Evolutionary conservation across 2,329 filamentous ascomycete species (phyloP).

Genomic region (Sporothrix brasiliensis): DNA sequence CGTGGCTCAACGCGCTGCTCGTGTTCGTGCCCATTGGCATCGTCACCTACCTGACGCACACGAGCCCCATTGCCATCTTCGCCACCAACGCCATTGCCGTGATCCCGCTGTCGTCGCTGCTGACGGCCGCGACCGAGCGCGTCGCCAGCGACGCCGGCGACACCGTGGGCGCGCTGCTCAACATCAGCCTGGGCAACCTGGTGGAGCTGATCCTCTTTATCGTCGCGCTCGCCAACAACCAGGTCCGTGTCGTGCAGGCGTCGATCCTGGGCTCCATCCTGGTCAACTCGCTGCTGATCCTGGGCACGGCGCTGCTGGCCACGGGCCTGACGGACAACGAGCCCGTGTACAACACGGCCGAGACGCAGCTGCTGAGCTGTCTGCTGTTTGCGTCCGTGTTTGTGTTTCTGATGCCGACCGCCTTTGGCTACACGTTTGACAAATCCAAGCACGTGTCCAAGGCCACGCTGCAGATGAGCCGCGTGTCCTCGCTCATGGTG

Average conservation of each 20-base stretch:
- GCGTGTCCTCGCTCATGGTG: constrained; percentile 57
- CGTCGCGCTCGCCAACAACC: constrained; percentile 75
- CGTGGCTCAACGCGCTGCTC: constrained; percentile 75
- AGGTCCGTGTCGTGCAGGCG: constrained; percentile 95
- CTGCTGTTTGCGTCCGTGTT: constrained; percentile 67
- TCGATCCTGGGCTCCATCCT: constrained; percentile 96
- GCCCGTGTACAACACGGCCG: constrained; percentile 81
- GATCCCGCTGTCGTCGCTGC: constrained; percentile 70
- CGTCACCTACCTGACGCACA: constrained; percentile 55
- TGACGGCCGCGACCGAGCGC: constrained; percentile 70
- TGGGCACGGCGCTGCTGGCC: constrained; percentile 78
- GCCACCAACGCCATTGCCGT: constrained; percentile 75
- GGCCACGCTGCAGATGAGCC: constrained; percentile 34
- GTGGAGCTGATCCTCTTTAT: constrained; percentile 75
- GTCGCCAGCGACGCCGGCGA: constrained; percentile 19
- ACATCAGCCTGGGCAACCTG: constrained; percentile 69
- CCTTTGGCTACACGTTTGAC: constrained; percentile 30
- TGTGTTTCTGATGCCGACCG: constrained; percentile 34
- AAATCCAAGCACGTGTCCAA: constrained; percentile 35
- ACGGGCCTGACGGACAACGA: constrained; percentile 68
- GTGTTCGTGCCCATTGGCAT: constrained; percentile 82
- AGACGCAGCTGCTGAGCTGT: constrained; percentile 34
- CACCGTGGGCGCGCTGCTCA: constrained; percentile 35
- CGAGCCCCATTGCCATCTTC: constrained; percentile 66
- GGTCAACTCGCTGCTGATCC: constrained; percentile 87